Evolutionary conservation across 202 grass and related monocot species (phyloP), one percentile per base, ranked within the genome.

Genomic region (Hordeum pubiflorum): DNA sequence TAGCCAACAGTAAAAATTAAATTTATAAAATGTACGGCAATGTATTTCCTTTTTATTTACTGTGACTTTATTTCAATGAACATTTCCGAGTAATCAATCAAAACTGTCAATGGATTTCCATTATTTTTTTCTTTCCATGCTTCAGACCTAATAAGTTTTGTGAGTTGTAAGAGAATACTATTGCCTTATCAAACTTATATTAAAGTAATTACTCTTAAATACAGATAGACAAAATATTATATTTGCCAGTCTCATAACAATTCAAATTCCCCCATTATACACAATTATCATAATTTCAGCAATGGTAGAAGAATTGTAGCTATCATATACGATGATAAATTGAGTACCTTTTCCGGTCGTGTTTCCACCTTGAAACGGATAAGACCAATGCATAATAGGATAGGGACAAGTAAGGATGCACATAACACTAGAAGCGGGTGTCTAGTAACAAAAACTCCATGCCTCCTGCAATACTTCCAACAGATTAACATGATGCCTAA

Each of bases 301-400:
- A 85, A 76, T 15, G 26, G 24, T 88, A 81, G 44, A 73, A 32
- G 18, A 73, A 52, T 17, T 40, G 27, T 64, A 48, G 68, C 67
- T 48, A 72, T 11, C 10, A 66, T 6, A 66, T 9, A 61, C 24
- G 11, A 79, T 46, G 36, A 55, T 79, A 81, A 36, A 84, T 54
- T 22, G 55, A 15, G 33, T 91, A 98, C 96, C 96, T 98, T 98
- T 59, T 89, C 88, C 17, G 96, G 96, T 34, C 80, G 80, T 71
- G 92, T 90, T 90, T 98, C 96, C 68, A 98, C 92, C 59, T 98
- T 95, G 88, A 98, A 95, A 83, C 10, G 84, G 82, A 92, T 86
- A 46, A 98, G 80, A 52, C 96, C 96, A 81, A 89, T 87, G 82
- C 90, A 93, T 77, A 98, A 75, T 48, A 98, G 85, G 60, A 89